Percentiles rank a stretch among this genome's conserved stretches.
These are phyloP conservation scores for Solanum sparsipilum DNA, from an alignment of 257 asterid genomes.

Conservation along the genomic window DNA sequence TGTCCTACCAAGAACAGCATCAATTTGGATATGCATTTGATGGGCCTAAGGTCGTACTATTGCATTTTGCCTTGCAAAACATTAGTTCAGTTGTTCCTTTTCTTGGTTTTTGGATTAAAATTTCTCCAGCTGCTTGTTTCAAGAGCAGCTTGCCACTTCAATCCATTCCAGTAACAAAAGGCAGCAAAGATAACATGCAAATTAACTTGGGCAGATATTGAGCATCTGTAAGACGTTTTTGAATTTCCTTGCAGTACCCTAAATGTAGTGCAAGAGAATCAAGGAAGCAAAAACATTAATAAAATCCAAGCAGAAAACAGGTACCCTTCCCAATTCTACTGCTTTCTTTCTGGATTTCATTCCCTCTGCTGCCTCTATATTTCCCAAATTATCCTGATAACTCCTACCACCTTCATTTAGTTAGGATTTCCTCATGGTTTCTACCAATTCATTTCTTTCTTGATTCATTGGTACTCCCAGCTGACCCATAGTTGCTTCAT, in stretches of 20 bases:
- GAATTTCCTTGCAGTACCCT: not conserved
- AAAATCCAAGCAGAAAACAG: not conserved
- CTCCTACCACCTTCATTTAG: too few species aligned
- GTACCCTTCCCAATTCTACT: conserved; percentile 28
- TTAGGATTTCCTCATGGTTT: too few species aligned
- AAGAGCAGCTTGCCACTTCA: not conserved
- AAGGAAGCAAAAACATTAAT: not conserved
- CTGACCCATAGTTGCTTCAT: too few species aligned
- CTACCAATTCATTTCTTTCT: not conserved
- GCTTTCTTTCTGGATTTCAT: conserved; percentile 49
- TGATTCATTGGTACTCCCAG: too few species aligned
- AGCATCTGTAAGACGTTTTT: not conserved
- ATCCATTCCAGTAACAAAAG: not conserved
- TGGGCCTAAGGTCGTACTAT: not conserved
- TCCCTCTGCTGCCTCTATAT: conserved; percentile 59
- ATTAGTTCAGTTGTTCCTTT: not conserved
- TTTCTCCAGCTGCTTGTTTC: not conserved
- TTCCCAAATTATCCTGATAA: conserved; percentile 20
- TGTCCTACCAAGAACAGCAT: not conserved
- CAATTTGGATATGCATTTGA: not conserved
- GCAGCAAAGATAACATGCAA: not conserved
- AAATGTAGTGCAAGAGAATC: not conserved
- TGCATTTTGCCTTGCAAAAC: not conserved
- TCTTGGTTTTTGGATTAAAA: not conserved
- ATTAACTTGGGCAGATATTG: not conserved